Conservation (phyloP, 192 early-diverging fungal genomes). For the Coemansia sp. region DNA sequence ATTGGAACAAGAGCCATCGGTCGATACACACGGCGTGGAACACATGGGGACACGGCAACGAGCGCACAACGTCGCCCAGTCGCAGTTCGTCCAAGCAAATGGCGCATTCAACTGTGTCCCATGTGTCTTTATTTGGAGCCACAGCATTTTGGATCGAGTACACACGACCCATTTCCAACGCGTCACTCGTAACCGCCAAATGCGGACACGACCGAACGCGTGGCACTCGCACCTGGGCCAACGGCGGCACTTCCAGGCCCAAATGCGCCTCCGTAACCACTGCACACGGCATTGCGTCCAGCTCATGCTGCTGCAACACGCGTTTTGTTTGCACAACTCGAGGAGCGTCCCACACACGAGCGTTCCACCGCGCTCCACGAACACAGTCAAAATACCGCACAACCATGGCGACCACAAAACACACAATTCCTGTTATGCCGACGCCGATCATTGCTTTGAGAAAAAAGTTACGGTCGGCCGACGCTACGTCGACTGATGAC, state of each 20-base stretch:
- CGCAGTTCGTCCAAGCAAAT: constrained; percentile 51
- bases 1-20: constrained; percentile 52
- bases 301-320: constrained; percentile 35
- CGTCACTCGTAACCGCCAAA: neutral
- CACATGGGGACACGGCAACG: constrained; percentile 45
- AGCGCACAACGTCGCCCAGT: constrained; percentile 36
- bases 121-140: constrained; percentile 8
- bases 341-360: neutral
- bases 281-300: constrained; percentile 40
- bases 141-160: constrained; percentile 14
- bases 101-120: constrained; percentile 28
- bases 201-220: neutral
- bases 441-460: constrained; percentile 53
- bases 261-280: constrained; percentile 8
- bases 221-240: neutral
- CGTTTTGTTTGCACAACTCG: constrained; percentile 13
- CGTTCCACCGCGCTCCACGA: neutral
- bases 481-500: constrained; percentile 34
- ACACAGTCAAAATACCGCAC: constrained; percentile 50
- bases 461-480: constrained; percentile 49
- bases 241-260: neutral
- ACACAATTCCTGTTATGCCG: constrained; percentile 47
- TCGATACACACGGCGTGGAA: constrained; percentile 55
- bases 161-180: neutral
- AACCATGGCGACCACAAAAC: constrained; percentile 45